Base-by-base conservation (phyloP, 2,329 filamentous ascomycete genomes). In the Bipolaris gigantea region DNA sequence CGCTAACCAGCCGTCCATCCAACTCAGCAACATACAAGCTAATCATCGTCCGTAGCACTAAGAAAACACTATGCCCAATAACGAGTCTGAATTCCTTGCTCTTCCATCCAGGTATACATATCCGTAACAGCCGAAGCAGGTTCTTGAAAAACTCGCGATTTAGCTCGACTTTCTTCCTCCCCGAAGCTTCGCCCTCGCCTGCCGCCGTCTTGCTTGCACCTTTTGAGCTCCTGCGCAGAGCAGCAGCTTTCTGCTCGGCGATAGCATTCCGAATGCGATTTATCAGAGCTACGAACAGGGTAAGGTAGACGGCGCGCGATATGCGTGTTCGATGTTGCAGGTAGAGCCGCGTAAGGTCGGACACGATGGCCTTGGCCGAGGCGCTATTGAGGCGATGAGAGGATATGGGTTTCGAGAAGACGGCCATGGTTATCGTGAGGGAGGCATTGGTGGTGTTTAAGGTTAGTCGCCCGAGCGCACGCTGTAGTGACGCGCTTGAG, bases 1-100 rank as follows among this genome's bases (percentile, higher is more conserved):
- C 92, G 77, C 94, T 96, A 55, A 99, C 94, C 56, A 99, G 85
- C 56, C 87, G 87, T 41, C 94, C 94, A 75, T 99, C 94, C 80
- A 99, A 87, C 74, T 96, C 92, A 2, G 94, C 94, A 19, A 99
- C 94, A 75, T 96, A 96, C 66, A 99, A 75, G 76, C 92, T 97
- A 65, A 99, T 92, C 69, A 99, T 78, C 1, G 94, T 97, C 65
- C 94, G 81, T 56, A 97, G 75, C 18, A 99, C 89, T 63, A 99
- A 78, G 73, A 99, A 99, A 66, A 97, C 85, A 70, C 89, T 96
- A 73, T 99, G 94, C 76, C 90, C 95, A 64, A 93, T 81, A 54
- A 99, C 79, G 65, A 99, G 78, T 60, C 92, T 80, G 30, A 93
- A 81, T 79, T 99, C 94, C 73, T 92, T 92, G 75, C 89, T 96